A percentile compares a stretch with the other conserved stretches of the same genome.
Evolutionary conservation across 139 green algal species (phyloP).

Genomic region (Haematococcus sp.): DNA sequence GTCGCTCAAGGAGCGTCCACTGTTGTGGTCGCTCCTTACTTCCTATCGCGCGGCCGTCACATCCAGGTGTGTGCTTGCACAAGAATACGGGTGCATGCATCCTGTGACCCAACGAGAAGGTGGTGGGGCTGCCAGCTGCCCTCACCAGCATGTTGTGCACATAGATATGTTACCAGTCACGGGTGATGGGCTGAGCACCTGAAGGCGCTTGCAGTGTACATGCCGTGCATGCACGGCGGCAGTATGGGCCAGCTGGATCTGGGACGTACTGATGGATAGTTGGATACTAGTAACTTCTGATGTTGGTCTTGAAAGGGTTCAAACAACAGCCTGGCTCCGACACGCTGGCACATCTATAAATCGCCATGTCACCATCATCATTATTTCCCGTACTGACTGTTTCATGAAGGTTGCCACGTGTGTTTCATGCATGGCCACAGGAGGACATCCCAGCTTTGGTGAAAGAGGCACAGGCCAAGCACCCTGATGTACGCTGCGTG

Average conservation of each 20-base stretch:
- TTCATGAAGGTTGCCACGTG: too few relatives aligned
- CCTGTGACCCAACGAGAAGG: neutral
- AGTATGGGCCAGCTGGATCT: neutral
- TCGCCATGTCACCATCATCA: too few relatives aligned
- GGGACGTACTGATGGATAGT: neutral
- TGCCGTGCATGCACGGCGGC: too few relatives aligned
- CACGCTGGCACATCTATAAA: too few relatives aligned
- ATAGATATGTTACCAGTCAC: too few relatives aligned
- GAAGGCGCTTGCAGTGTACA: too few relatives aligned
- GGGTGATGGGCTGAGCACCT: too few relatives aligned
- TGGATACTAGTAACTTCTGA: too few relatives aligned
- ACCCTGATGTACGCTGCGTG: constrained; percentile 47
- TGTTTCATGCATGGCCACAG: neutral
- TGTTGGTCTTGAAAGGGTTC: too few relatives aligned
- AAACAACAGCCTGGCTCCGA: too few relatives aligned
- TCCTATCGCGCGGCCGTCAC: constrained; percentile 78
- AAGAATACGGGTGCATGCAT: neutral
- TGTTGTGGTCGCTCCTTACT: constrained; percentile 86
- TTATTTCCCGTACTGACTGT: too few relatives aligned
- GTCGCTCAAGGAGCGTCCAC: constrained; percentile 36
- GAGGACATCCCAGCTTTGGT: constrained; percentile 84
- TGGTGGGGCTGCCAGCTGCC: neutral
- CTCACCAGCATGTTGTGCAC: too few relatives aligned
- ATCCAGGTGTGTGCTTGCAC: constrained; percentile 44
- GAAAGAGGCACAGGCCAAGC: constrained; percentile 45